These are phyloP conservation scores for Agaricus subrufescens DNA, from an alignment of 768 basidiomycete species.

Conservation along the genomic window DNA sequence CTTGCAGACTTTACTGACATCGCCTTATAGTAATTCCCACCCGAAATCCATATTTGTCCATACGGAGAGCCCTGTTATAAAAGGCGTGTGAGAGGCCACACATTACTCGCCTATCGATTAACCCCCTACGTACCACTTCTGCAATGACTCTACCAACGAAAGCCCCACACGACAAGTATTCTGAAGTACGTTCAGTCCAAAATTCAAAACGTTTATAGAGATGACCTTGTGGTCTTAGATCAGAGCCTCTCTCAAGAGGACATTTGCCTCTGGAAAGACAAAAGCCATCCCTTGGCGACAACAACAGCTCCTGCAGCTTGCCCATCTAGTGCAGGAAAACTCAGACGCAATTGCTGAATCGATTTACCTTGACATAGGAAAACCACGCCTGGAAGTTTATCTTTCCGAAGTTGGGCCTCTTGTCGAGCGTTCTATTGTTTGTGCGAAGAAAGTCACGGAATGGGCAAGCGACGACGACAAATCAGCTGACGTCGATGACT, in stretches of 20 bases:
- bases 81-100: no score
- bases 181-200: not conserved
- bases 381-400: constrained; percentile 38
- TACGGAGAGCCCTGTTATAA: no score
- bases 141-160: not conserved
- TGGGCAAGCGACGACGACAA: constrained; percentile 49
- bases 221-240: not conserved
- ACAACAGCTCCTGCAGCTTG: constrained; percentile 60
- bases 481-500: constrained; percentile 31
- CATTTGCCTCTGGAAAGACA: constrained; percentile 8
- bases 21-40: no score
- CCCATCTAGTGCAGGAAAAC: constrained; percentile 61
- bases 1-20: no score
- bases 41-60: no score
- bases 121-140: not conserved
- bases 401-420: constrained; percentile 40
- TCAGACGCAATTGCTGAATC: constrained; percentile 45
- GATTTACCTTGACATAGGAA: constrained; percentile 42
- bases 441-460: constrained; percentile 45
- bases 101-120: no score
- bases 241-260: not conserved
- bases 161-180: not conserved
- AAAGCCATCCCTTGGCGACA: constrained; percentile 52
- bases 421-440: constrained; percentile 36
- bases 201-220: not conserved